Conservation (phyloP, 257 asterid genomes). For the Mentha longifolia region DNA sequence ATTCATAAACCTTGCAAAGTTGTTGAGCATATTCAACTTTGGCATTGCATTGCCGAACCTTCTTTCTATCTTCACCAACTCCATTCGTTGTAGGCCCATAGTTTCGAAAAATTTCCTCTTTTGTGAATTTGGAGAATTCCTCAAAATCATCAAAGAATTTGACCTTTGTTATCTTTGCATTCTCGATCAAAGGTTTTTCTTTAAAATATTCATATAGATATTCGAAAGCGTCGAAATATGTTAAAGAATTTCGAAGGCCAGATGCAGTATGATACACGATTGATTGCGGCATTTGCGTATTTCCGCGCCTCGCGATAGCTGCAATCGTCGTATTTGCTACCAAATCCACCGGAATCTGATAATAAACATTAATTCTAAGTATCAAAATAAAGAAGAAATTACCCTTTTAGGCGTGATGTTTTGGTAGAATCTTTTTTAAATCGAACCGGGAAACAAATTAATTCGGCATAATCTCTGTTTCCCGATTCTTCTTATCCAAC, state of each 20-base stretch:
- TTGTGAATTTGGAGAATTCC: slow-evolving; percentile 33
- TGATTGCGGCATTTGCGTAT: neutral
- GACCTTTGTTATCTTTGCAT: neutral
- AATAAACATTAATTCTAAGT: too few species aligned
- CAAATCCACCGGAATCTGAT: slow-evolving; percentile 4
- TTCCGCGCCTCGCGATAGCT: slow-evolving; percentile 7
- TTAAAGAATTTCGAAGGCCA: slow-evolving; percentile 33
- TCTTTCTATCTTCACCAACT: neutral
- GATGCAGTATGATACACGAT: slow-evolving; percentile 15
- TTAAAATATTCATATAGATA: slow-evolving; percentile 35
- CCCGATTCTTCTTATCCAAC: too few species aligned
- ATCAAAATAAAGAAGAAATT: too few species aligned
- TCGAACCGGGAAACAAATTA: too few species aligned
- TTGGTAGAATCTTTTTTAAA: too few species aligned
- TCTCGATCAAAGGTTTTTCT: slow-evolving; percentile 12
- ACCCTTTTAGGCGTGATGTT: too few species aligned
- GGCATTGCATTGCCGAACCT: slow-evolving; percentile 29
- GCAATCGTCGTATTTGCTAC: slow-evolving; percentile 11
- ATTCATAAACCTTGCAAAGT: slow-evolving; percentile 45
- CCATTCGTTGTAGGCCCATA: neutral
- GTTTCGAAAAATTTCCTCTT: slow-evolving; percentile 13
- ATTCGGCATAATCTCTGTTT: too few species aligned
- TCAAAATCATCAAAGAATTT: slow-evolving; percentile 32
- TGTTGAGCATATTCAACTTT: slow-evolving; percentile 40
- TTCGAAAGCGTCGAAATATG: slow-evolving; percentile 30